These are phyloP conservation scores for Mycogone perniciosa DNA, from an alignment of 2,329 filamentous ascomycete genomes.

Conservation along the genomic window DNA sequence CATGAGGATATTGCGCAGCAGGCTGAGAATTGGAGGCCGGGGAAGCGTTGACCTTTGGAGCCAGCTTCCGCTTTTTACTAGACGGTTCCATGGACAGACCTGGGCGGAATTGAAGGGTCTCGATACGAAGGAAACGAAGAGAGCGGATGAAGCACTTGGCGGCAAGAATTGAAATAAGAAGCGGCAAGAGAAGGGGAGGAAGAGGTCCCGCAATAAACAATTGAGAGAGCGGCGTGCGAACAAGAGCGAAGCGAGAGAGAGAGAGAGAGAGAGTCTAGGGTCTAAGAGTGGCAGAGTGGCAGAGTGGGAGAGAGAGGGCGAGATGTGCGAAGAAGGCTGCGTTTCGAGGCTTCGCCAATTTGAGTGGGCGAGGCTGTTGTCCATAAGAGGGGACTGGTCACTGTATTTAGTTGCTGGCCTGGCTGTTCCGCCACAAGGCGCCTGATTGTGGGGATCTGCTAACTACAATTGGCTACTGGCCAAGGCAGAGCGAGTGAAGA, in stretches of 20 bases:
- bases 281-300: not conserved
- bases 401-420: not conserved
- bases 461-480: not conserved
- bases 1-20: conserved; percentile 25
- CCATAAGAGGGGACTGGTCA: not conserved
- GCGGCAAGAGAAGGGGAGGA: conserved; percentile 21
- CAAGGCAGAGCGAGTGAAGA: not conserved
- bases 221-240: not conserved
- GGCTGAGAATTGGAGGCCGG: conserved; percentile 26
- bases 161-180: conserved; percentile 6
- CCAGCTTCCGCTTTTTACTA: conserved; percentile 38
- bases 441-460: not conserved
- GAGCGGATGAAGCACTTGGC: conserved; percentile 3
- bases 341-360: not conserved
- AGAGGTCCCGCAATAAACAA: conserved; percentile 12
- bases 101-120: conserved; percentile 1
- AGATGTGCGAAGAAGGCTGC: not conserved
- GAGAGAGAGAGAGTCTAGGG: not conserved
- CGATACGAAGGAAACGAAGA: not conserved
- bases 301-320: not conserved
- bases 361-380: not conserved
- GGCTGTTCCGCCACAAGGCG: not conserved
- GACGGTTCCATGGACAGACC: conserved; percentile 35
- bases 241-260: not conserved
- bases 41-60: conserved; percentile 34